Conservation (phyloP, 768 basidiomycete species). For the Mycena indigotica region DNA sequence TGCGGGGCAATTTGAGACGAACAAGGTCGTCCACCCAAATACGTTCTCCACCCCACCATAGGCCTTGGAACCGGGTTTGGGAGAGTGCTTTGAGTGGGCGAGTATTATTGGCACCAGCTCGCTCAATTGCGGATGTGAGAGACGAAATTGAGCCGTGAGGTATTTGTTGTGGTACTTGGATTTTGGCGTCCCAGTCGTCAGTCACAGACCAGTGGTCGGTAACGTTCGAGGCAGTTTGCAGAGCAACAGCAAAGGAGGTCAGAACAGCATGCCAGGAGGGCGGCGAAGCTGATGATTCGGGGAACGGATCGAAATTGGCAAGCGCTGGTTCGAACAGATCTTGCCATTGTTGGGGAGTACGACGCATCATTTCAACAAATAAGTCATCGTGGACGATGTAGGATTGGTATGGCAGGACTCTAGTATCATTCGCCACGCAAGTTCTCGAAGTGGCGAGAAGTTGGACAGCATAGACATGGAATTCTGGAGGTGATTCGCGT, state of each 20-base stretch:
- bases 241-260: slow-evolving; percentile 66
- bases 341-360: slow-evolving; percentile 43
- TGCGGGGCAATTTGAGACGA: slow-evolving; percentile 70
- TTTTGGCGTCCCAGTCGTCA: slow-evolving; percentile 70
- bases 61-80: slow-evolving; percentile 70
- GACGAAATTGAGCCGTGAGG: slow-evolving; percentile 29
- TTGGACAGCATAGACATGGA: slow-evolving; percentile 68
- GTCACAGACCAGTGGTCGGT: slow-evolving; percentile 71
- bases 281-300: slow-evolving; percentile 21
- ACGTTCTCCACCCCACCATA: slow-evolving; percentile 90
- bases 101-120: slow-evolving; percentile 46
- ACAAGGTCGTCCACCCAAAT: slow-evolving; percentile 88
- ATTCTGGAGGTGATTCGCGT: slow-evolving; percentile 20
- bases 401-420: slow-evolving; percentile 76
- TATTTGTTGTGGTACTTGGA: slow-evolving; percentile 39
- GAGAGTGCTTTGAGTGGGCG: slow-evolving; percentile 33
- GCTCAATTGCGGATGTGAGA: slow-evolving; percentile 48
- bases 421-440: slow-evolving; percentile 52
- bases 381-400: slow-evolving; percentile 57
- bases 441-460: slow-evolving; percentile 60
- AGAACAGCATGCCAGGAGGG: slow-evolving; percentile 54
- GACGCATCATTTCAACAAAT: slow-evolving; percentile 48
- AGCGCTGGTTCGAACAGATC: slow-evolving; percentile 44
- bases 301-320: slow-evolving; percentile 56
- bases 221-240: slow-evolving; percentile 69